Base-by-base conservation (phyloP, 352 stramenopile species). In the Pythium sp. region DNA sequence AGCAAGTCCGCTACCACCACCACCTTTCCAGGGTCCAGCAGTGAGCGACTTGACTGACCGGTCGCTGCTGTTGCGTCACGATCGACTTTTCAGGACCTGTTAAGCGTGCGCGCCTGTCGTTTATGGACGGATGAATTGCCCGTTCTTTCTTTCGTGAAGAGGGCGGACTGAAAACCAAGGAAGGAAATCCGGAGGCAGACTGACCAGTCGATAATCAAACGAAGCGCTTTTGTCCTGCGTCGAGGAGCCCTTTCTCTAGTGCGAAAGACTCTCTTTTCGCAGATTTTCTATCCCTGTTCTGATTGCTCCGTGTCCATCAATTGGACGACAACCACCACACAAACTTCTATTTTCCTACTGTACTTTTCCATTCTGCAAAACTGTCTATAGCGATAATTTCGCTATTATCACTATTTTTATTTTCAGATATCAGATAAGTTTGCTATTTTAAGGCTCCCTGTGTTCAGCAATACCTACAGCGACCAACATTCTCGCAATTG, bases 121-220 rank as follows among this genome's bases (percentile, higher is more conserved):
- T n/a, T 49, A 49, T 49, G 41, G 41, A n/a, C 38, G 11, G 36
- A 43, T 43, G 36, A 43, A 15, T 43, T 14, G 15, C 38, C 41
- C 41, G 41, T n/a, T 49, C 49, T 56, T 56, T 56, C 49, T 56
- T 56, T 56, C 49, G 49, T 32, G 49, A 22, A 32, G 49, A 56
- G 49, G 49, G 49, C 49, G 49, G 49, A 56, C 49, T 56, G 49
- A 15, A 14, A 24, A 18, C 8, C 18, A 30, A 56, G 2, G 49
- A 56, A 56, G n/a, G 12, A 5, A 56, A 32, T 8, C 1, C 47
- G n/a, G 20, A 14, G 46, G 22, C 20, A 12, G n/a, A 56, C 22
- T 56, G 49, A 28, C 49, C n/a, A 56, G 41, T 58, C 51, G 22
- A 58, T 41, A 41, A 41, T 14, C 34, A 41, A 41, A 41, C 34